These are phyloP conservation scores for Exophiala calicioides DNA, from an alignment of 2,329 filamentous ascomycete genomes.

Conservation along the genomic window DNA sequence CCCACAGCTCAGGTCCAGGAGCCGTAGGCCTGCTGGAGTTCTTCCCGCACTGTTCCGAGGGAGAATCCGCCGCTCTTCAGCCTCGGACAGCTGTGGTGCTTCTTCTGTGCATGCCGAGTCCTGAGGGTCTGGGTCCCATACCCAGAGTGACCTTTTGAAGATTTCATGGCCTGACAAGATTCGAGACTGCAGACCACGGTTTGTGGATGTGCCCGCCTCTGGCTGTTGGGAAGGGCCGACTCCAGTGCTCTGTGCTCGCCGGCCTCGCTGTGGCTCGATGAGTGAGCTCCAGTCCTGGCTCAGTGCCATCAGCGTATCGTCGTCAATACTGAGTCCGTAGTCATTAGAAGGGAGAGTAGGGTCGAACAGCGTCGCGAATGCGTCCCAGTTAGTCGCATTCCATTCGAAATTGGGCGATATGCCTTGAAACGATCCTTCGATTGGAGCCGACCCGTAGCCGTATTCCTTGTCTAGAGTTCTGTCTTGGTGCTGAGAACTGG, in stretches of 20 bases:
- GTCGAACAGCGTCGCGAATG: neutral
- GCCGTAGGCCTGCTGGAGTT: neutral
- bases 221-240: too few relatives aligned
- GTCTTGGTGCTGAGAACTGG: too few relatives aligned
- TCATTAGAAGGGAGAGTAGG: neutral
- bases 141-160: neutral
- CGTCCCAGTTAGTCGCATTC: neutral
- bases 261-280: too few relatives aligned
- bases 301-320: neutral
- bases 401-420: neutral
- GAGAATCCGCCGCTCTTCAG: neutral
- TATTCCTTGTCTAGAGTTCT: neutral
- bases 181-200: too few relatives aligned
- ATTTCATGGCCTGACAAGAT: neutral
- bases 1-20: neutral
- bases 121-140: neutral
- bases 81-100: conserved; percentile 1
- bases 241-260: too few relatives aligned
- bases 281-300: too few relatives aligned
- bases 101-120: conserved; percentile 1
- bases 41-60: neutral
- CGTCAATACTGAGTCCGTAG: neutral
- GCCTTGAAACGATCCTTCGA: neutral
- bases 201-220: too few relatives aligned
- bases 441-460: neutral